A percentile compares a stretch with the other conserved stretches of the same genome.
Evolutionary conservation across 2,329 filamentous ascomycete species (phyloP).

Genomic region (Colletotrichum sp.): DNA sequence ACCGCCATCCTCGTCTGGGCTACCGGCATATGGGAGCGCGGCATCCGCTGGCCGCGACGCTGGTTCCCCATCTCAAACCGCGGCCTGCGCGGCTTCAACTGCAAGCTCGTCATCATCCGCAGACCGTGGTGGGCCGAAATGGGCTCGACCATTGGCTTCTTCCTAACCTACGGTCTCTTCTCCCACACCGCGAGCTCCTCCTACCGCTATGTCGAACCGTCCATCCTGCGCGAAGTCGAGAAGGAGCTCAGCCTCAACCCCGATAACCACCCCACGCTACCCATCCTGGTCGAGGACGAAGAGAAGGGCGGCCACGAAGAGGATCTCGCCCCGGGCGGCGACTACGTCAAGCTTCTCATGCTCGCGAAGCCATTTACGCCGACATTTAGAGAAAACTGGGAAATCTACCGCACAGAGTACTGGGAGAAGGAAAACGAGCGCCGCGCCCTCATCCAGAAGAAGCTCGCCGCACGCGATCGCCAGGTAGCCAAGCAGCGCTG

Average conservation of each 20-base stretch:
- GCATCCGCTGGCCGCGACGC: slow-evolving; percentile 89
- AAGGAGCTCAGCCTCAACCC: slow-evolving; percentile 57
- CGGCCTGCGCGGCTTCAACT: slow-evolving; percentile 90
- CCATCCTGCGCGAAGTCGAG: slow-evolving; percentile 63
- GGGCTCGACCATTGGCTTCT: slow-evolving; percentile 74
- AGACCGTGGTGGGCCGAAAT: slow-evolving; percentile 83
- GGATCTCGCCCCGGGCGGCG: slow-evolving; percentile 86
- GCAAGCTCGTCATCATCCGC: slow-evolving; percentile 90
- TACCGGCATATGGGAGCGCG: slow-evolving; percentile 95
- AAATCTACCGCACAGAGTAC: slow-evolving; percentile 90
- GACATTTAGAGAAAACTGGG: slow-evolving; percentile 96
- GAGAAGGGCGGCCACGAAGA: slow-evolving; percentile 79
- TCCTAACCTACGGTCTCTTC: slow-evolving; percentile 77
- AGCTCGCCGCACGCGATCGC: slow-evolving; percentile 71
- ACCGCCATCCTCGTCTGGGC: slow-evolving; percentile 89
- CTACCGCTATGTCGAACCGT: slow-evolving; percentile 79
- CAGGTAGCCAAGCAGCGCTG: slow-evolving; percentile 71
- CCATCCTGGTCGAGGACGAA: slow-evolving; percentile 56
- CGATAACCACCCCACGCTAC: slow-evolving; percentile 45
- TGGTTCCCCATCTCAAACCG: slow-evolving; percentile 92
- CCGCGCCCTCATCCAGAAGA: slow-evolving; percentile 72
- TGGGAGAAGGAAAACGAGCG: slow-evolving; percentile 98
- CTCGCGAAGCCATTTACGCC: slow-evolving; percentile 95
- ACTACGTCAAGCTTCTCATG: slow-evolving; percentile 88
- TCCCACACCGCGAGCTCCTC: slow-evolving; percentile 71